Base-by-base conservation (phyloP, 2,329 filamentous ascomycete species). In the Calonectria henricotiae region DNA sequence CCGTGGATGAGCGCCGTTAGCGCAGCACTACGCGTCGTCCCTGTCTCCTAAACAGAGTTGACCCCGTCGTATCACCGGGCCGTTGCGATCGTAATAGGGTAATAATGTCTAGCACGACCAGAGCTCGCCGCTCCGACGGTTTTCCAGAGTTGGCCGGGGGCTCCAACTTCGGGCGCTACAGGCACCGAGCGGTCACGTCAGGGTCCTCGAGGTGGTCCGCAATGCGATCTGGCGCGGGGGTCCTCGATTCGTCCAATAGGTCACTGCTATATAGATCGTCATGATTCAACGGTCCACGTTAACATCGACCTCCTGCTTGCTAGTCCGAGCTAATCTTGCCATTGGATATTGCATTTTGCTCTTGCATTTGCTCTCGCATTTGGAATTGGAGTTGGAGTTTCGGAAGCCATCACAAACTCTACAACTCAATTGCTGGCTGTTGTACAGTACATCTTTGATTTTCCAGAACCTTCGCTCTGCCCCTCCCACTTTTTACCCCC, bases 161-260 rank as follows among this genome's bases (percentile, higher is more conserved):
- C 51, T 55, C n/a, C 9, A 25, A 32, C 35, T 58, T 68, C 69
- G 69, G 72, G 69, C 75, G 73, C 75, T 77, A 76, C 35, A 58
- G 49, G 49, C 9, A 44, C 23, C 35, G 46, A 51, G 49, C 49
- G 64, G 35, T 37, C 41, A 74, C 68, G 65, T 70, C 75, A 77
- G 71, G 76, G 74, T 75, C 68, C 76, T 69, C 66, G 35, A 39
- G 55, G 65, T 76, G 68, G 74, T 32, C 74, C 75, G 68, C 67
- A 73, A 71, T 74, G 64, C 72, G 51, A 58, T 58, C 51, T 58
- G 51, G 51, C 12, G 32, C 51, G 51, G 63, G 73, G 71, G 73
- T 55, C 74, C 68, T 68, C 75, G 73, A 77, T 75, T 68, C 49
- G 62, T n/a, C 51, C 51, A 32, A 58, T 58, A 37, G 35, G 20